phyloP scores from a whole-genome alignment of 352 stramenopile genomes.

The Globisporangium middletonii region DNA sequence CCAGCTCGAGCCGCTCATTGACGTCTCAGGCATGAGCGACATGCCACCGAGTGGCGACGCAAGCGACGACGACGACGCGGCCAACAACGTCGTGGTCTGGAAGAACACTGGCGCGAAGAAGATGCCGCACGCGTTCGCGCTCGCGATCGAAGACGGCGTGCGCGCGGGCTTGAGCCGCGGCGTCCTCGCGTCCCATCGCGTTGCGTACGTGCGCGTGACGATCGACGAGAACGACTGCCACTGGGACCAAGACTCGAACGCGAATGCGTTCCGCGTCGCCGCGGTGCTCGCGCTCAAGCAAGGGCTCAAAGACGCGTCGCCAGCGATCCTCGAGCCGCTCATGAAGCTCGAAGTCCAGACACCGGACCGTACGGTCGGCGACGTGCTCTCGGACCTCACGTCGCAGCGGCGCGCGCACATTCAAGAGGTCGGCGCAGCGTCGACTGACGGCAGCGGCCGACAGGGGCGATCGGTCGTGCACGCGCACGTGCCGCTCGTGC shows the following conservation, averaged over 20 bases:
- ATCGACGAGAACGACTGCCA: conserved; percentile 53
- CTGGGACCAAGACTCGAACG: conserved; percentile 62
- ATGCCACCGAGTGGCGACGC: conserved; percentile 12
- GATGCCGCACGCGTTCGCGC: conserved; percentile 52
- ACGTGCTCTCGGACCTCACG: conserved; percentile 72
- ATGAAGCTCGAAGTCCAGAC: conserved; percentile 73
- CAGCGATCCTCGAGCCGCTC: conserved; percentile 64
- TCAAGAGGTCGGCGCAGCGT: conserved; percentile 44
- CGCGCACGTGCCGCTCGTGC: conserved; percentile 54
- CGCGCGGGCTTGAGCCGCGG: conserved; percentile 48
- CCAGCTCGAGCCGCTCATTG: conserved; percentile 38
- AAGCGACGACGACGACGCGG: conserved; percentile 13
- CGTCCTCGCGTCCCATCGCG: conserved; percentile 47
- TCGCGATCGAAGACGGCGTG: conserved; percentile 69
- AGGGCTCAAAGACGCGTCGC: conserved; percentile 42
- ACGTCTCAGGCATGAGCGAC: conserved; percentile 17
- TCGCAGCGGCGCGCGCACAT: conserved; percentile 64
- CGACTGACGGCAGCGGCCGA: conserved; percentile 16
- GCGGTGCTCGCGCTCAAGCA: conserved; percentile 50
- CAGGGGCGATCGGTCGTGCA: conserved; percentile 52
- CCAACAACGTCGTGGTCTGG: conserved; percentile 55
- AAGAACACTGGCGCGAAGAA: conserved; percentile 41
- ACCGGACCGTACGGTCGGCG: conserved; percentile 54
- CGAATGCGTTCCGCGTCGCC: conserved; percentile 52
- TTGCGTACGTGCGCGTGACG: conserved; percentile 59